Evolutionary conservation across 805 yeast species (phyloP).

Genomic region (Saccharomycopsis sp.): DNA sequence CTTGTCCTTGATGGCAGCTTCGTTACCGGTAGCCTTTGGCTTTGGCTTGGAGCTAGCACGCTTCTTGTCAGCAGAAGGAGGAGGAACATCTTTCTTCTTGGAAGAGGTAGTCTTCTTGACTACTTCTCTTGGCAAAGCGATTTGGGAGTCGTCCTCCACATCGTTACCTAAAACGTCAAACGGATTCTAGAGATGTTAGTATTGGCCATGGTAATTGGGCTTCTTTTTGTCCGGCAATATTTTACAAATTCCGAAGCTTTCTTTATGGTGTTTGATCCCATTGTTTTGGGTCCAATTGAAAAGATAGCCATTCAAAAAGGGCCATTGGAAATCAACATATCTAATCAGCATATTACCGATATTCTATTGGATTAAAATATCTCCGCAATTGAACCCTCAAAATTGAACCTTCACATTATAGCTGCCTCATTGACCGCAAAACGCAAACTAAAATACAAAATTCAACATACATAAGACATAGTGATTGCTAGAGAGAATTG

Average conservation of each 20-base stretch:
- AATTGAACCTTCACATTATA: too few relatives aligned
- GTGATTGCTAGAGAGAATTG: not conserved
- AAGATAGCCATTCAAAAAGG: too few relatives aligned
- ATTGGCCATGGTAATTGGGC: too few relatives aligned
- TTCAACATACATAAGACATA: not conserved
- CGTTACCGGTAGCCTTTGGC: slow-evolving; percentile 74
- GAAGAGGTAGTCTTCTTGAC: slow-evolving; percentile 79
- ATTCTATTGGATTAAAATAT: too few relatives aligned
- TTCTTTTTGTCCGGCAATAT: not conserved
- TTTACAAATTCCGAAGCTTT: not conserved
- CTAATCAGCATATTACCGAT: too few relatives aligned
- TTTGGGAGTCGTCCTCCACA: slow-evolving; percentile 70
- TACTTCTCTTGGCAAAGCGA: slow-evolving; percentile 54
- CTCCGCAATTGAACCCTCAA: too few relatives aligned
- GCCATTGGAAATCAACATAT: too few relatives aligned
- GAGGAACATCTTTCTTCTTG: slow-evolving; percentile 79
- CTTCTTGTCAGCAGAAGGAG: slow-evolving; percentile 74
- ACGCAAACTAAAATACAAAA: too few relatives aligned
- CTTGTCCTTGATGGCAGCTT: slow-evolving; percentile 75
- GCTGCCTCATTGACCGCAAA: not conserved
- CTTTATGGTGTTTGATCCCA: not conserved
- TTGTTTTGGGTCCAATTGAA: not conserved
- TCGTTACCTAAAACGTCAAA: slow-evolving; percentile 83
- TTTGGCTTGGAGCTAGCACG: slow-evolving; percentile 63
- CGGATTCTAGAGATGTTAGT: slow-evolving; percentile 48